Conservation (phyloP, 2,329 filamentous ascomycete species). For the Trichoderma lentiforme region DNA sequence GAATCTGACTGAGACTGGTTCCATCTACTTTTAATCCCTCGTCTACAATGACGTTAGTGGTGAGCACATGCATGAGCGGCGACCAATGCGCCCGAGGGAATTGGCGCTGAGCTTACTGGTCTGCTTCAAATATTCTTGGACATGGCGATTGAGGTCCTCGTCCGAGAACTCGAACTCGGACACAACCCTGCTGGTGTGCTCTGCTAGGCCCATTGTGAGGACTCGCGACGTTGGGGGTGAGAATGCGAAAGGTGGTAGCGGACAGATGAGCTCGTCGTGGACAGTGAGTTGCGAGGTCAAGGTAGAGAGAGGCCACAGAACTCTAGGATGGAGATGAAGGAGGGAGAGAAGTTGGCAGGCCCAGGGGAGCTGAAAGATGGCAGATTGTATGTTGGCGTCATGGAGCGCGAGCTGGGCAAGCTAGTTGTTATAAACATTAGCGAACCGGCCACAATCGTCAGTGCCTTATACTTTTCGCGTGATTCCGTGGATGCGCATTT, state of each 20-base stretch:
- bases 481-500: constrained; percentile 8
- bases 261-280: constrained; percentile 48
- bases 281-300: constrained; percentile 32
- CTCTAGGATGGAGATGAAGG: constrained; percentile 31
- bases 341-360: constrained; percentile 22
- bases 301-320: constrained; percentile 26
- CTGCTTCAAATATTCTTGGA: constrained; percentile 81
- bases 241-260: constrained; percentile 54
- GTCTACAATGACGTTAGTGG: constrained; percentile 44
- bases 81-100: background rate
- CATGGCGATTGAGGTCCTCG: constrained; percentile 73
- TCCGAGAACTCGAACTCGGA: constrained; percentile 82
- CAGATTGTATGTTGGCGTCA: constrained; percentile 44
- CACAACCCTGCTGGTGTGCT: constrained; percentile 76
- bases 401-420: constrained; percentile 51
- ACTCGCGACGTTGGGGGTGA: constrained; percentile 52
- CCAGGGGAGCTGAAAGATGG: constrained; percentile 25
- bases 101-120: constrained; percentile 55
- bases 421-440: constrained; percentile 32
- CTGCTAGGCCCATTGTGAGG: constrained; percentile 59
- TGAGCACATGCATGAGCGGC: constrained; percentile 10
- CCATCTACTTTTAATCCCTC: constrained; percentile 77
- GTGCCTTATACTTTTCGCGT: constrained; percentile 15
- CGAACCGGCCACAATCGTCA: constrained; percentile 7
- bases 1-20: constrained; percentile 88